phyloP scores from a whole-genome alignment of 768 basidiomycete species.

The Boletus pseudopeckii region DNA sequence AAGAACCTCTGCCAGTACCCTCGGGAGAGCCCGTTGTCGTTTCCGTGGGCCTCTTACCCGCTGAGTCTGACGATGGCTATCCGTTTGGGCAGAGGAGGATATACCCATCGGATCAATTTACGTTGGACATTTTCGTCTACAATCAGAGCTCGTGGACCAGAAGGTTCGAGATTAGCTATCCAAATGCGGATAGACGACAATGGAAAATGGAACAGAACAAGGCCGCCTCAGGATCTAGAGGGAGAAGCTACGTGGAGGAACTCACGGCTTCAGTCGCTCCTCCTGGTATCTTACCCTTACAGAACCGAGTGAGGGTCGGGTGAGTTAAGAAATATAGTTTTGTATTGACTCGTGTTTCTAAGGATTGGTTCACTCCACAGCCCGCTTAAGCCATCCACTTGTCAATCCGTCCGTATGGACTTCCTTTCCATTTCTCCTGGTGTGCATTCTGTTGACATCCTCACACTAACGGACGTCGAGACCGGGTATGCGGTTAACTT shows the following conservation, averaged over 20 bases:
- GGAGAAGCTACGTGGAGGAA: constrained; percentile 23
- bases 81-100: constrained; percentile 43
- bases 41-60: constrained; percentile 54
- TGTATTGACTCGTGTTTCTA: neutral
- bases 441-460: constrained; percentile 68
- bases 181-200: constrained; percentile 47
- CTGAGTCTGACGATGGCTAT: constrained; percentile 15
- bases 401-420: constrained; percentile 84
- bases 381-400: constrained; percentile 74
- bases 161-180: constrained; percentile 72
- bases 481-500: constrained; percentile 70
- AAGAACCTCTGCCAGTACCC: constrained; percentile 7
- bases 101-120: constrained; percentile 72
- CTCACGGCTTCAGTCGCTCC: constrained; percentile 29
- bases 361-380: constrained; percentile 35
- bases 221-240: constrained; percentile 14
- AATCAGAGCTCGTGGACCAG: constrained; percentile 76
- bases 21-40: constrained; percentile 62
- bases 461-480: constrained; percentile 74
- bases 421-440: constrained; percentile 80
- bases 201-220: constrained; percentile 34
- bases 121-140: constrained; percentile 83
- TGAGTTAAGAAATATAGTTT: constrained; percentile 36
- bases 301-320: constrained; percentile 79
- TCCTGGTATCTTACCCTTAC: constrained; percentile 70